Conservation (phyloP, 306 rosid species). For the Lablab purpureus region DNA sequence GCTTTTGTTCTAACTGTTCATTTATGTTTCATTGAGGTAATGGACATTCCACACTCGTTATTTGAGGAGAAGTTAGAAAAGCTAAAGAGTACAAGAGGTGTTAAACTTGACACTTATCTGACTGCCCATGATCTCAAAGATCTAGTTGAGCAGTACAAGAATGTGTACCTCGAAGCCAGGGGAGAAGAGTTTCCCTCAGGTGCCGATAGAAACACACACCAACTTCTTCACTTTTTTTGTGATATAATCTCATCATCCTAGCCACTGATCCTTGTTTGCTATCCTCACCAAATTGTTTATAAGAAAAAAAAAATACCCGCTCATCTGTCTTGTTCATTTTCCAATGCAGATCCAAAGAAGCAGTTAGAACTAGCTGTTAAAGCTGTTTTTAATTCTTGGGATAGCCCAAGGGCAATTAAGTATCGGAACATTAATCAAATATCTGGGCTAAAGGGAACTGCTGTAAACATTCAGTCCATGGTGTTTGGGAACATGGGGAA, state of each 20-base stretch:
- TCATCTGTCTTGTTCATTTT: slow-evolving; percentile 13
- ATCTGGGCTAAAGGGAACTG: slow-evolving; percentile 87
- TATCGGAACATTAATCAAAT: slow-evolving; percentile 92
- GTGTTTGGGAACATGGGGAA: slow-evolving; percentile 97
- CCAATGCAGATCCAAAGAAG: slow-evolving; percentile 83
- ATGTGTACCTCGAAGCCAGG: slow-evolving; percentile 70
- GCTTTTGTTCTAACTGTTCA: slow-evolving; percentile 30
- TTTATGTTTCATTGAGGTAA: slow-evolving; percentile 64
- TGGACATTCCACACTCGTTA: slow-evolving; percentile 85
- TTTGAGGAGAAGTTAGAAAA: slow-evolving; percentile 85
- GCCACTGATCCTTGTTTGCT: not conserved
- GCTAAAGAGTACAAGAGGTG: slow-evolving; percentile 66
- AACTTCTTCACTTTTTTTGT: slow-evolving; percentile 41
- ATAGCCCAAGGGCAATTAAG: slow-evolving; percentile 91
- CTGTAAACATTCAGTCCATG: slow-evolving; percentile 96
- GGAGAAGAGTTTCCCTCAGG: slow-evolving; percentile 92
- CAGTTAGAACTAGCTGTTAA: slow-evolving; percentile 80
- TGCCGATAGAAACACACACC: slow-evolving; percentile 44
- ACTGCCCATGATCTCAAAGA: slow-evolving; percentile 81
- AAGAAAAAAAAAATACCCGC: not conserved
- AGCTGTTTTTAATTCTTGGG: slow-evolving; percentile 99
- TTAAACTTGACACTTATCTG: slow-evolving; percentile 71
- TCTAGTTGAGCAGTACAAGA: slow-evolving; percentile 85
- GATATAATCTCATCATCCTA: slow-evolving; percentile 25
- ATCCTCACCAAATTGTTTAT: not conserved